phyloP scores from a whole-genome alignment of 257 asterid genomes.

The Penstemon barbatus region DNA sequence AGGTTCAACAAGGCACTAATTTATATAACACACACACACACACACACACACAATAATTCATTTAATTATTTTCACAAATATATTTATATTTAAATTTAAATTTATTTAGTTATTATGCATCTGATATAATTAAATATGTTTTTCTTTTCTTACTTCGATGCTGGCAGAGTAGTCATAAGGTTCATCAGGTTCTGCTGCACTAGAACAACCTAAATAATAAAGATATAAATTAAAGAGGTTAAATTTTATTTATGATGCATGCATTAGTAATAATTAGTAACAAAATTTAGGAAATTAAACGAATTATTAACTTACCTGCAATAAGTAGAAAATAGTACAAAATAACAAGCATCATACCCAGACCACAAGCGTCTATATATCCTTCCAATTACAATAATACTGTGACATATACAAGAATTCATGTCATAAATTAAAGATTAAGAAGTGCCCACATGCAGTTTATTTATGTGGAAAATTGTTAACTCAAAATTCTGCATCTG shows the following conservation, averaged over 20 bases:
- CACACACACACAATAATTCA: too few species aligned
- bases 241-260: background rate
- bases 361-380: slow-evolving; percentile 15
- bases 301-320: slow-evolving; percentile 24
- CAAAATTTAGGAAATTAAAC: too few species aligned
- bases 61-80: too few species aligned
- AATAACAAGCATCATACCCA: slow-evolving; percentile 15
- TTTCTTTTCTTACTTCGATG: slow-evolving; percentile 35
- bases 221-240: background rate
- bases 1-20: slow-evolving; percentile 43
- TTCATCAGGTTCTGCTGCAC: background rate
- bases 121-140: background rate
- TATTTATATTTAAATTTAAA: too few species aligned
- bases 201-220: slow-evolving; percentile 25
- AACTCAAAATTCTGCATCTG: too few species aligned
- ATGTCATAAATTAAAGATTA: background rate
- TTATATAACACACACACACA: too few species aligned
- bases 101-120: too few species aligned
- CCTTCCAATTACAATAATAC: background rate
- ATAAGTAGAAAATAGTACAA: slow-evolving; percentile 21
- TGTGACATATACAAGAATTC: background rate
- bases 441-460: background rate
- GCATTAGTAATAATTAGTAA: background rate
- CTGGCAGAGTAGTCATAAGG: slow-evolving; percentile 42
- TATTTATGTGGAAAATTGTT: background rate